Evolutionary conservation across 2,329 filamentous ascomycete genomes (phyloP), one percentile per base, ranked within the genome.

Genomic region (Pestalotiopsis fici): DNA sequence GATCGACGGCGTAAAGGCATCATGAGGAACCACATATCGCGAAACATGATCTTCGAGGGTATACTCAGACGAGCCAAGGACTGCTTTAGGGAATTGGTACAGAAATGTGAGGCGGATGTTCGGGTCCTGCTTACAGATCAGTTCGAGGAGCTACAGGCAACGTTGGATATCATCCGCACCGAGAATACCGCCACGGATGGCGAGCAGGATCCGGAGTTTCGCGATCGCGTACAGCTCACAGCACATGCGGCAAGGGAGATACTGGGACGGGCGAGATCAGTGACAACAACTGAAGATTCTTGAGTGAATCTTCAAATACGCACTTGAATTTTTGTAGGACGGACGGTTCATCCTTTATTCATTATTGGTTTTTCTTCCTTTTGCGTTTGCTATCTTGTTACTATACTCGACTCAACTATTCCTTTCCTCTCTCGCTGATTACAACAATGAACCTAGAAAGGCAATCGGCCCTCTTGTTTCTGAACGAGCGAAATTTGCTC

Each of bases 1-100:
- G 61, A 81, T 67, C 43, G 15, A 4, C 74, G 78, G 47, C 73
- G 77, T 27, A 82, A 80, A 59, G 23, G 3, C 4, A 78, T 79
- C 54, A 82, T 83, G 12, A 71, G 71, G 18, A 15, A 63, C 0
- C 70, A 69, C 0, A 67, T 83, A 4, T 39, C 65, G 1, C 63
- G 68, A 9, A 63, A 76, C 11, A 65, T 65, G 0, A 70, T 81
- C 1, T 82, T 83, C 56, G 28, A 59, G n/a, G 37, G n/a, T 43
- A n/a, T 65, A n/a, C 23, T 65, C 3, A 21, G 18, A 28, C 25
- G 39, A 21, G 27, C 54, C 7, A 43, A 18, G 21, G 59, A 37
- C 7, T n/a, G 23, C 9, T 65, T 65, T 21, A 23, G 21, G 23
- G 25, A 18, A 6, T 43, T 59, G 5, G 54, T 31, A 21, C 13